Conservation (phyloP, 345 rosid genomes). For the Clausena lansium region DNA sequence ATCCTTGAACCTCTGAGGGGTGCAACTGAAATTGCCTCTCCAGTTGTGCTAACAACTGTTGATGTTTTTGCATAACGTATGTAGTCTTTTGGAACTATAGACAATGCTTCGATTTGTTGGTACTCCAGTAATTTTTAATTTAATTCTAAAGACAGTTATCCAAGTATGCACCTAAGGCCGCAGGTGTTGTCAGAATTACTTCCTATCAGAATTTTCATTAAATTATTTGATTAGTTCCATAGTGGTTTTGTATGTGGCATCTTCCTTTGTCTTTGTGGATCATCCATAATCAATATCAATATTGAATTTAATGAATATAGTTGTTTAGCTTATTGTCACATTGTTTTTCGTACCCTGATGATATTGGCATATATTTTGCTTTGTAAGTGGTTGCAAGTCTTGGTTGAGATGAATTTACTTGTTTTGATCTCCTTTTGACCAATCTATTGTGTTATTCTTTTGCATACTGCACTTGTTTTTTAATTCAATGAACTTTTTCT, state of each 20-base stretch:
- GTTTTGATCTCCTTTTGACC: background rate
- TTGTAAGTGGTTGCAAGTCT: background rate
- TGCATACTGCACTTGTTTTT: background rate
- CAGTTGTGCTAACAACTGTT: background rate
- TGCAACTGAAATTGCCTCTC: background rate
- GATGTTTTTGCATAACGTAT: background rate
- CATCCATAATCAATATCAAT: background rate
- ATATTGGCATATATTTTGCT: background rate
- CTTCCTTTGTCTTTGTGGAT: background rate
- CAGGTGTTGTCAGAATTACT: background rate
- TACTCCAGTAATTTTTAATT: background rate
- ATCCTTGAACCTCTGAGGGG: background rate
- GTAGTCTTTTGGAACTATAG: background rate
- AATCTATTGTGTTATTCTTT: background rate
- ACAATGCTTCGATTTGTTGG: background rate
- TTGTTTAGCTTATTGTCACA: background rate
- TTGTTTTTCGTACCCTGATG: background rate
- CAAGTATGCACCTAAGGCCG: background rate
- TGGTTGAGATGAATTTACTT: background rate
- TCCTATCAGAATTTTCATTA: background rate
- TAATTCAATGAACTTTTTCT: background rate
- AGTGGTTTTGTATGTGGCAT: background rate
- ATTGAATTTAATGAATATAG: background rate
- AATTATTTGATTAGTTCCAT: background rate
- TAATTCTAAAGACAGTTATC: background rate